Base-by-base conservation (phyloP, 805 yeast species). In the Candida cerambycidarum region DNA sequence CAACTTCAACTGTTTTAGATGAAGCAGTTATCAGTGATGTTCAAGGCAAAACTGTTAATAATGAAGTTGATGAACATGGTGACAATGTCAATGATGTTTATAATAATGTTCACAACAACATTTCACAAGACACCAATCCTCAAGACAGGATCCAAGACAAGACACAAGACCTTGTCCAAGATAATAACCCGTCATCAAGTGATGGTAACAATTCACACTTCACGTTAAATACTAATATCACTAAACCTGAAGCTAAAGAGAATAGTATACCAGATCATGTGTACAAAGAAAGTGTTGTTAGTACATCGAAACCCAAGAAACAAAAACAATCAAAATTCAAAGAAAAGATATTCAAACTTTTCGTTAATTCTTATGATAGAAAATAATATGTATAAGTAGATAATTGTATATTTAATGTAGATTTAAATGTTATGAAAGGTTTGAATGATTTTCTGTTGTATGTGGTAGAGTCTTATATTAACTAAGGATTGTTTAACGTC, bases 361-460 rank as follows among this genome's bases (percentile, higher is more conserved):
- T 67, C 41, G 52, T 67, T 17, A 63, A 58, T 41, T 39, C 48
- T 31, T 65, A 66, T 46, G 62, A 55, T 10, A 48, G 32, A 13
- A 24, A 27, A 25, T 25, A 25, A 25, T 7, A 6, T 25, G 29
- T 25, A 25, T 25, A 25, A 25, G 29, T 25, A 10, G 25, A 11
- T 36, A 16, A 13, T 23, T 23, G 32, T 39, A 28, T 38, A 28
- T 18, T 30, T 4, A 30, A 18, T 38, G 35, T 38, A 19, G 15
- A 12, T 33, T 32, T 9, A 32, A 15, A 12, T 30, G 8, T 21
- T 6, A 21, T 21, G 23, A 7, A 29, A 17, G 5, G 5, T 12
- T 5, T 6, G n/a, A 25, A 25, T 25, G 29, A 25, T 25, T 12
- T 25, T 25, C 13, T 14, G 31, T 14, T 21, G 14, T 9, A 5